Evolutionary conservation across 768 basidiomycete species (phyloP).

Genomic region (Pleurotus platypus): DNA sequence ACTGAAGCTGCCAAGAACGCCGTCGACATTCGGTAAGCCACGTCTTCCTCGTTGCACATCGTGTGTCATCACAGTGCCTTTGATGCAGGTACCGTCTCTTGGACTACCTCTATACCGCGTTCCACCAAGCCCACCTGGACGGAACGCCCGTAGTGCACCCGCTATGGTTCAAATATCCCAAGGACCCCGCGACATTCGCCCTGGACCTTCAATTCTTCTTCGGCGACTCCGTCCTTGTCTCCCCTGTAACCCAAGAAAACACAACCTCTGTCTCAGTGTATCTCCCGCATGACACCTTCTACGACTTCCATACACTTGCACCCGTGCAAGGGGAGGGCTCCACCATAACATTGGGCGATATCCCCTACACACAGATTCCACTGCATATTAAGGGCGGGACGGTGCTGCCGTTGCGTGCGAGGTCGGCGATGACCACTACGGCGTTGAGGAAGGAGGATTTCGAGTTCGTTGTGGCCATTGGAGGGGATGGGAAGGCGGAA

Average conservation of each 20-base stretch:
- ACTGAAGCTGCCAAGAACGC: slow-evolving; percentile 57
- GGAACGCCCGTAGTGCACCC: slow-evolving; percentile 68
- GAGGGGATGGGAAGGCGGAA: slow-evolving; percentile 42
- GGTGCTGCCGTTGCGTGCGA: slow-evolving; percentile 52
- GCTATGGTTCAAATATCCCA: slow-evolving; percentile 65
- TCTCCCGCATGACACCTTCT: slow-evolving; percentile 62
- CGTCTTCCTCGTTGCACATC: not conserved
- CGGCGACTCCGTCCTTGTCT: slow-evolving; percentile 63
- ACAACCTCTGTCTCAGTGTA: slow-evolving; percentile 57
- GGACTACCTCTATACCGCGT: slow-evolving; percentile 70
- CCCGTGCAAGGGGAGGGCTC: slow-evolving; percentile 46
- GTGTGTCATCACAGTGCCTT: not conserved
- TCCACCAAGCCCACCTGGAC: slow-evolving; percentile 52
- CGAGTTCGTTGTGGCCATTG: slow-evolving; percentile 61
- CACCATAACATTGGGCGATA: slow-evolving; percentile 38
- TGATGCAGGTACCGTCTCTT: slow-evolving; percentile 54
- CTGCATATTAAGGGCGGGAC: slow-evolving; percentile 59
- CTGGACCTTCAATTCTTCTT: slow-evolving; percentile 72
- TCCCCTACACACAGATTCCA: slow-evolving; percentile 57
- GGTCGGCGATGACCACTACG: slow-evolving; percentile 59
- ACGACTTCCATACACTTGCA: slow-evolving; percentile 53
- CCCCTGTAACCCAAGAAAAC: slow-evolving; percentile 62
- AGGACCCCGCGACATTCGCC: slow-evolving; percentile 51
- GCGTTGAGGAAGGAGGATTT: slow-evolving; percentile 53
- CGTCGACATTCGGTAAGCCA: slow-evolving; percentile 53